Percentiles rank a stretch among this genome's conserved stretches.
These are phyloP conservation scores for Plasmopara viticola DNA, from an alignment of 352 stramenopile genomes.

Conservation along the genomic window DNA sequence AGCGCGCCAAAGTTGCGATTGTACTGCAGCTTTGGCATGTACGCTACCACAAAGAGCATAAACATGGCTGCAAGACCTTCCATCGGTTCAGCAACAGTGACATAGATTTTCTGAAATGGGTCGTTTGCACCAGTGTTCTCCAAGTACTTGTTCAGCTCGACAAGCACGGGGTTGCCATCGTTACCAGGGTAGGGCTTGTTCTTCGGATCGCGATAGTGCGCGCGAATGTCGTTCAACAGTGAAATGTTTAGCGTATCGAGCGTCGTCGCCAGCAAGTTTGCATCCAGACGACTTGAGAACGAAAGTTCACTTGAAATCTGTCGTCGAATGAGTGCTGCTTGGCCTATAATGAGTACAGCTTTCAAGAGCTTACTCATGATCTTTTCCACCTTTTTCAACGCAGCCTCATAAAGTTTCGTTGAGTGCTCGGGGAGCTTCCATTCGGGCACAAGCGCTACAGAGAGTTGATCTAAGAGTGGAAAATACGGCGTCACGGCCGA, in stretches of 20 bases:
- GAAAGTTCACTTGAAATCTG: constrained; percentile 90
- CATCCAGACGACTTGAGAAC: constrained; percentile 86
- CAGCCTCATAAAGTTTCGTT: constrained; percentile 78
- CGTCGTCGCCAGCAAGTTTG: constrained; percentile 85
- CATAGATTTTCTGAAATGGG: constrained; percentile 92
- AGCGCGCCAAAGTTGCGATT: constrained; percentile 88
- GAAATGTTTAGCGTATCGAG: constrained; percentile 88
- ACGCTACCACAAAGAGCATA: constrained; percentile 90
- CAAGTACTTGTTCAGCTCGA: constrained; percentile 89
- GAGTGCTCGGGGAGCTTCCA: constrained; percentile 88
- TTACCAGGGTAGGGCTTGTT: constrained; percentile 72
- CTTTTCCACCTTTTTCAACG: constrained; percentile 91
- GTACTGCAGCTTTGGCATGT: constrained; percentile 92
- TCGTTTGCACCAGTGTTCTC: constrained; percentile 90
- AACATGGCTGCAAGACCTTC: constrained; percentile 88
- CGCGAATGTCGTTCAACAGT: constrained; percentile 83
- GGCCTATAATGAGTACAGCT: constrained; percentile 89
- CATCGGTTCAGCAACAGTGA: constrained; percentile 87
- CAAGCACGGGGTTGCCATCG: constrained; percentile 77
- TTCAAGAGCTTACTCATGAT: constrained; percentile 92
- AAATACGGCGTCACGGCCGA: constrained; percentile 86
- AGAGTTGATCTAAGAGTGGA: constrained; percentile 84
- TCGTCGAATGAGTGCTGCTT: constrained; percentile 89
- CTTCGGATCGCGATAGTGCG: constrained; percentile 81
- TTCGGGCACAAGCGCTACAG: constrained; percentile 74